Base-by-base conservation (phyloP, 345 rosid genomes). In the Gynandropsis gynandra region DNA sequence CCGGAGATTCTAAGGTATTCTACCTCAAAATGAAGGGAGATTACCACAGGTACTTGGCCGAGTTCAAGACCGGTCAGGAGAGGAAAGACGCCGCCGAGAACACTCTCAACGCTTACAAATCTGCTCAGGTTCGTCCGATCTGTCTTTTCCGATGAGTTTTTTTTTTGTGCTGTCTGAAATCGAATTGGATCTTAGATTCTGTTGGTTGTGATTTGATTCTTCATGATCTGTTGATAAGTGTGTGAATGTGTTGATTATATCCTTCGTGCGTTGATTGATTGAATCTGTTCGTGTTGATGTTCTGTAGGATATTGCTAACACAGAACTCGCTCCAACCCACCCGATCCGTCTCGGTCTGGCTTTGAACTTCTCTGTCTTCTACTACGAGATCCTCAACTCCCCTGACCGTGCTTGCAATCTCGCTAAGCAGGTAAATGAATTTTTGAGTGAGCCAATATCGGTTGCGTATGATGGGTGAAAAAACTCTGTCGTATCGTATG, bases 351-450 rank as follows among this genome's bases (percentile, higher is more conserved):
- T 89, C 0, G 94, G 97, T 27, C 50, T 86, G 64, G 95, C 97
- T 3, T 76, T 89, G 42, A 83, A 89, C 65, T 86, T 89, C 76
- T 89, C 90, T 33, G 90, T 89, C 19, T 89, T 89, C 59, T 86
- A 83, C 74, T 89, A 85, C 42, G 95, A 86, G 75, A 86, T 89
- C 53, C 75, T 89, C 56, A 89, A 83, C 54, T 83, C 97, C 75
- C 89, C 94, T 14, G 94, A 86, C 52, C 94, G 93, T 21, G 97
- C 97, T 45, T 89, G 97, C 80, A 81, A 35, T 73, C 85, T 89
- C 16, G 94, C 95, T 46, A 89, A 86, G 52, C 94, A 89, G 88
- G 97, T 89, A 0, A 10, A 49, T 6, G 6, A 7, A 16, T 24
- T 24, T 24, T 11, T 21, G 45, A 4, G 6, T 43, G 4, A 29